These are phyloP conservation scores for Periglandula ipomoeae DNA, from an alignment of 2,329 filamentous ascomycete species.

Conservation along the genomic window DNA sequence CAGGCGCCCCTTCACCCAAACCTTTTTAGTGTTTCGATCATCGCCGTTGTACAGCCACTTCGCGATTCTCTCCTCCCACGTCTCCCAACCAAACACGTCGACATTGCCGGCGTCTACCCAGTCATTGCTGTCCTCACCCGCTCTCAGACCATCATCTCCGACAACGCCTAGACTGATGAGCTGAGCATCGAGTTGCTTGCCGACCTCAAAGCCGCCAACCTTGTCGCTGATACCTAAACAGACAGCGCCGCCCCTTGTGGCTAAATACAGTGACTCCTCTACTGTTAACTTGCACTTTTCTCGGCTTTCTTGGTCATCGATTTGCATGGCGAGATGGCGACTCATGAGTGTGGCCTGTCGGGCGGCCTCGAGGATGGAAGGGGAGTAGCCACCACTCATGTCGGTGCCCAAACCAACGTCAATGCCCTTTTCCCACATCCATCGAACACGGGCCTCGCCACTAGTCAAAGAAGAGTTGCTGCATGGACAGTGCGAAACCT, in stretches of 20 bases:
- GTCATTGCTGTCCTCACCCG: constrained; percentile 15
- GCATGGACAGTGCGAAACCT: constrained; percentile 78
- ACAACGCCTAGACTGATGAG: constrained; percentile 56
- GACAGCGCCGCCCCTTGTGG: constrained; percentile 76
- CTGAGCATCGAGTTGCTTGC: constrained; percentile 88
- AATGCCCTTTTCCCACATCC: constrained; percentile 64
- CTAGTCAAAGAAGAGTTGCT: constrained; percentile 77
- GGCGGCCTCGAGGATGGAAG: constrained; percentile 74
- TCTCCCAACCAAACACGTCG: constrained; percentile 86
- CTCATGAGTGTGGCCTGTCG: constrained; percentile 73
- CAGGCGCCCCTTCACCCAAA: constrained; percentile 80
- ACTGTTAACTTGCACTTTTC: constrained; percentile 63
- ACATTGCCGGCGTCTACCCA: constrained; percentile 50
- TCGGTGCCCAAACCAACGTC: constrained; percentile 84
- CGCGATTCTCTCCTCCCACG: constrained; percentile 73
- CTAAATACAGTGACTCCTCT: constrained; percentile 78
- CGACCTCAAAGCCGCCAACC: constrained; percentile 75
- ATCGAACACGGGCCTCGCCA: constrained; percentile 67
- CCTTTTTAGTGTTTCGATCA: constrained; percentile 77
- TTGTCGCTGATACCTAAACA: constrained; percentile 64
- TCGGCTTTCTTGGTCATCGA: constrained; percentile 21
- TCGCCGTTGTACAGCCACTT: constrained; percentile 96
- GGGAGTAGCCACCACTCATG: constrained; percentile 77
- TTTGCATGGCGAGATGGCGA: constrained; percentile 55
- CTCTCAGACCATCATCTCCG: constrained; percentile 22